phyloP scores from a whole-genome alignment of 2,329 filamentous ascomycete species.

The Botrytis aclada region DNA sequence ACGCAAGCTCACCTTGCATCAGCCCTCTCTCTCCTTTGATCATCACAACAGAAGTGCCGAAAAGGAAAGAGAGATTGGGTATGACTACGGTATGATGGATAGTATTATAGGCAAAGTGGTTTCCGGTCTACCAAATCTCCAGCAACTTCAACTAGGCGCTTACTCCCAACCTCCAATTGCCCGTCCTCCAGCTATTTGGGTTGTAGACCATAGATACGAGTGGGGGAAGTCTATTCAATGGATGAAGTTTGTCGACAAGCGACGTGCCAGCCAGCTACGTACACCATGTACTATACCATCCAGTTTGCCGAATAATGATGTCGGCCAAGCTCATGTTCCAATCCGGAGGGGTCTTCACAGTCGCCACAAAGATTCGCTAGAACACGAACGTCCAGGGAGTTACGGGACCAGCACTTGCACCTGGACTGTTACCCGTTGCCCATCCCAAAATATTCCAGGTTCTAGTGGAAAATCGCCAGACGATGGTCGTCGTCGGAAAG shows the following conservation, averaged over 20 bases:
- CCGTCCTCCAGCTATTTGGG: background rate
- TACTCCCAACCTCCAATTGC: background rate
- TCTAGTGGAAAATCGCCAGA: too few relatives aligned
- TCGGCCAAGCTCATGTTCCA: background rate
- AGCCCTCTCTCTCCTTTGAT: background rate
- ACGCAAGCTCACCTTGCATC: conserved; percentile 1
- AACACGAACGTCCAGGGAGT: background rate
- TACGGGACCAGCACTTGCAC: background rate
- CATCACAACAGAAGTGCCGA: background rate
- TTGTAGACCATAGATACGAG: background rate
- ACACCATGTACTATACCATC: background rate
- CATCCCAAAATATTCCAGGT: background rate
- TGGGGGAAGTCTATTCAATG: background rate
- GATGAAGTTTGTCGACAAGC: background rate
- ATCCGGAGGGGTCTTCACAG: too few relatives aligned
- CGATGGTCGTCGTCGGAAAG: background rate
- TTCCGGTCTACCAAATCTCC: background rate
- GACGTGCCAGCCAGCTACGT: background rate
- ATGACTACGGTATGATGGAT: background rate
- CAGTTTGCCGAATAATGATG: background rate
- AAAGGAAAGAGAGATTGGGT: background rate
- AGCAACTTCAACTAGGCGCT: background rate
- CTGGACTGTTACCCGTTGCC: background rate
- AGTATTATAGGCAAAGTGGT: background rate
- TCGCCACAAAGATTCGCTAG: background rate